phyloP scores from a whole-genome alignment of 495 filamentous ascomycete genomes.

The Lichenothelia convexa region DNA sequence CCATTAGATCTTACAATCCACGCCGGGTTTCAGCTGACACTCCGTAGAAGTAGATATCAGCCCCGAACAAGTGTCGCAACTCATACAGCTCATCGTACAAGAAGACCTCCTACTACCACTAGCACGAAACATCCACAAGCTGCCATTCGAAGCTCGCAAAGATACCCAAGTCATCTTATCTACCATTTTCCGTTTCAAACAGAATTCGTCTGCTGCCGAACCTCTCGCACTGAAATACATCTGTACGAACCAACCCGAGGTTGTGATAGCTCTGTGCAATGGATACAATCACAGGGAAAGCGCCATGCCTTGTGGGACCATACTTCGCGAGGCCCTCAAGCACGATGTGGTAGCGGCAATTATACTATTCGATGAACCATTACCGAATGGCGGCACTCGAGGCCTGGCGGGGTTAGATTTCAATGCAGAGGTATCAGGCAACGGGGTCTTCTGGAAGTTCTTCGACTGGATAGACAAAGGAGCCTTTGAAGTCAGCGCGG shows the following conservation, averaged over 20 bases:
- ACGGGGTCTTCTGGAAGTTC: slow-evolving; percentile 91
- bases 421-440: slow-evolving; percentile 45
- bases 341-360: slow-evolving; percentile 75
- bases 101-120: slow-evolving; percentile 77
- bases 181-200: slow-evolving; percentile 67
- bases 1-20: slow-evolving; percentile 2
- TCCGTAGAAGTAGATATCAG: slow-evolving; percentile 58
- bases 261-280: slow-evolving; percentile 71
- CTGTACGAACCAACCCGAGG: slow-evolving; percentile 64
- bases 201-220: slow-evolving; percentile 34
- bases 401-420: slow-evolving; percentile 47
- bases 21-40: slow-evolving; percentile 6
- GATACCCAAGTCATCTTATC: slow-evolving; percentile 82
- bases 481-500: slow-evolving; percentile 90
- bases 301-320: slow-evolving; percentile 78
- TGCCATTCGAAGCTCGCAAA: slow-evolving; percentile 88
- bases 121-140: slow-evolving; percentile 54
- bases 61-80: slow-evolving; percentile 66
- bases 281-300: slow-evolving; percentile 83
- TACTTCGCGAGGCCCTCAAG: slow-evolving; percentile 82
- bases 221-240: slow-evolving; percentile 73
- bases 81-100: slow-evolving; percentile 63
- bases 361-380: slow-evolving; percentile 78
- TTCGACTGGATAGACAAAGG: slow-evolving; percentile 93
- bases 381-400: slow-evolving; percentile 31